Conservation (phyloP, 2,329 filamentous ascomycete species). For the Clonostachys solani region DNA sequence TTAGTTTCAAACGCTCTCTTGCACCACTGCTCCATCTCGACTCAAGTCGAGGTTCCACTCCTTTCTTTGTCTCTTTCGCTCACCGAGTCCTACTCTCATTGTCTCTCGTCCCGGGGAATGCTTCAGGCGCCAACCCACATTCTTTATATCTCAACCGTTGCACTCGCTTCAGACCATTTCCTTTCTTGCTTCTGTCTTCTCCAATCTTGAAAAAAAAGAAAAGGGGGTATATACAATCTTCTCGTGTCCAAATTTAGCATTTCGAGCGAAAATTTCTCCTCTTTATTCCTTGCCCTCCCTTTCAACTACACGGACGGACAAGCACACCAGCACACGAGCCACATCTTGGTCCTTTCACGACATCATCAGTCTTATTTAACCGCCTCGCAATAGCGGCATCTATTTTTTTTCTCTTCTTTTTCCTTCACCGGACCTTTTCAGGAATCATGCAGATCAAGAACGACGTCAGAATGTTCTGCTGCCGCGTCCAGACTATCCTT, state of each 20-base stretch:
- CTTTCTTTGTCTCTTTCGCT: constrained; percentile 6
- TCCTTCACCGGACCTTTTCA: constrained; percentile 6
- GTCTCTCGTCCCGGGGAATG: not conserved
- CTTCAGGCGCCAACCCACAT: too few species aligned
- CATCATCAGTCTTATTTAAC: too few species aligned
- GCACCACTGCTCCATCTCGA: not conserved
- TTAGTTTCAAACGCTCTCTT: not conserved
- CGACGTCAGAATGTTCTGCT: constrained; percentile 37
- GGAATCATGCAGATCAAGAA: constrained; percentile 27
- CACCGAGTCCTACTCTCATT: not conserved
- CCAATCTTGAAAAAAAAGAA: too few species aligned
- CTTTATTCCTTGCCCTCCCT: not conserved
- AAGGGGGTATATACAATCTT: too few species aligned
- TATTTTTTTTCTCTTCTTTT: constrained; percentile 5
- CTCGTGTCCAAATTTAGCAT: too few species aligned
- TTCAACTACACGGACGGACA: not conserved
- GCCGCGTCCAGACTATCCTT: constrained; percentile 38
- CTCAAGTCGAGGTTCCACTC: constrained; percentile 6
- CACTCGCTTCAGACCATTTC: too few species aligned
- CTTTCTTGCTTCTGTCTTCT: too few species aligned
- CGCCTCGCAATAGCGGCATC: not conserved
- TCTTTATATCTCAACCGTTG: too few species aligned
- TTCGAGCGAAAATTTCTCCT: not conserved
- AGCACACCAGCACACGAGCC: too few species aligned
- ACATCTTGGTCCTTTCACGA: too few species aligned